A percentile compares a stretch with the other conserved stretches of the same genome.
These are phyloP conservation scores for Pulveroboletus sp. DNA, from an alignment of 768 basidiomycete species.

Conservation along the genomic window DNA sequence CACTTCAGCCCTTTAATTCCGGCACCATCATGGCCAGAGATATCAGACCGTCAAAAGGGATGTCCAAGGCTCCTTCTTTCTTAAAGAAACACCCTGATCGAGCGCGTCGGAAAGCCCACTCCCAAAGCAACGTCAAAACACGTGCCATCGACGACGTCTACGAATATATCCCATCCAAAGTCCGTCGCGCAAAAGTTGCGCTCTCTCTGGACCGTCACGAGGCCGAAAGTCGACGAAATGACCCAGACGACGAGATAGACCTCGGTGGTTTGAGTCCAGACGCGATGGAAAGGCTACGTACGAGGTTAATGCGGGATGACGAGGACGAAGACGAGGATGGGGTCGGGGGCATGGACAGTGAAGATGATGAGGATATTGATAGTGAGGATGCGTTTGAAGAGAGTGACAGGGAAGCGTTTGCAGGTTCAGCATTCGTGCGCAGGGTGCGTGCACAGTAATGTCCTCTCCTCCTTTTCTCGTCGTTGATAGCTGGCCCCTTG, in stretches of 20 bases:
- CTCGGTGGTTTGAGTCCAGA: slow-evolving; percentile 26
- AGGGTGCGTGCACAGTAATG: slow-evolving; percentile 4
- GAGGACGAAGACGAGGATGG: slow-evolving; percentile 47
- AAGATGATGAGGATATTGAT: slow-evolving; percentile 82
- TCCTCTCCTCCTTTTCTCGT: not conserved
- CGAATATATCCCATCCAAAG: slow-evolving; percentile 50
- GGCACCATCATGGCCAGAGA: slow-evolving; percentile 14
- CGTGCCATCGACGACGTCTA: slow-evolving; percentile 51
- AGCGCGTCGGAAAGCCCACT: slow-evolving; percentile 37
- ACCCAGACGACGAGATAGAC: slow-evolving; percentile 39
- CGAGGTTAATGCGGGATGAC: slow-evolving; percentile 50
- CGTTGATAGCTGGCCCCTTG: not conserved
- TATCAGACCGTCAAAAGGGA: slow-evolving; percentile 12
- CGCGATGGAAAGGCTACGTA: slow-evolving; percentile 31
- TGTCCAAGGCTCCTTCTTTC: not conserved
- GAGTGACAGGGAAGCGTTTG: slow-evolving; percentile 74
- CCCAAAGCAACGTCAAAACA: slow-evolving; percentile 17
- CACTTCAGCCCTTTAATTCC: too few relatives aligned
- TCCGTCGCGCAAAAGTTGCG: slow-evolving; percentile 47
- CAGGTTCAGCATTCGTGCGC: slow-evolving; percentile 46
- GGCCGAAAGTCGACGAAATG: slow-evolving; percentile 25
- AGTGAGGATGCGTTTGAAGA: slow-evolving; percentile 83
- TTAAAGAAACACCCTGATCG: slow-evolving; percentile 44
- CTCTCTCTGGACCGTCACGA: slow-evolving; percentile 59
- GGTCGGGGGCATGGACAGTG: slow-evolving; percentile 44